Evolutionary conservation across 2,329 filamentous ascomycete genomes (phyloP).

Genomic region (Trichoderma sp.): DNA sequence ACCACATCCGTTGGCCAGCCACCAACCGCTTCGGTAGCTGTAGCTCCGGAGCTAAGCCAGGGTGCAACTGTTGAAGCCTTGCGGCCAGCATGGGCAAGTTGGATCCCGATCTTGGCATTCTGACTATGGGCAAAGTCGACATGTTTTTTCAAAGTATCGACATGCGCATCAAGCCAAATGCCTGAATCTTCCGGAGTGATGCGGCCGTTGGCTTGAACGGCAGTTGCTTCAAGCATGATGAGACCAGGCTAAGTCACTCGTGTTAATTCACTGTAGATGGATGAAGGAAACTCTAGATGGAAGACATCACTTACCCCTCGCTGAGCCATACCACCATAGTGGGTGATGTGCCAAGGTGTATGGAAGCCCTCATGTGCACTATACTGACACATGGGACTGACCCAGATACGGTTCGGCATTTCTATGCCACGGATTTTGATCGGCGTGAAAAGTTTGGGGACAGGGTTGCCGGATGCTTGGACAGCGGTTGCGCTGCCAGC

Average conservation of each 20-base stretch:
- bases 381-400: slow-evolving; percentile 48
- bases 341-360: slow-evolving; percentile 68
- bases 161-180: slow-evolving; percentile 70
- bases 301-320: slow-evolving; percentile 45
- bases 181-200: slow-evolving; percentile 69
- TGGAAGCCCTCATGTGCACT: slow-evolving; percentile 52
- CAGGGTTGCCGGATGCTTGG: neutral
- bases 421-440: slow-evolving; percentile 44
- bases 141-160: slow-evolving; percentile 56
- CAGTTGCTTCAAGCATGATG: slow-evolving; percentile 65
- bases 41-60: slow-evolving; percentile 60
- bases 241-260: slow-evolving; percentile 47
- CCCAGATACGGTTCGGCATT: slow-evolving; percentile 45
- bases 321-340: slow-evolving; percentile 68
- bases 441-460: slow-evolving; percentile 47
- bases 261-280: neutral
- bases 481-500: slow-evolving; percentile 35
- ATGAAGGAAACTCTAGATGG: neutral
- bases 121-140: slow-evolving; percentile 60
- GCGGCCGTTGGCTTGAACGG: slow-evolving; percentile 62
- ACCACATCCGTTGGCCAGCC: slow-evolving; percentile 53
- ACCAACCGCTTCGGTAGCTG: slow-evolving; percentile 38
- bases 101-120: slow-evolving; percentile 66
- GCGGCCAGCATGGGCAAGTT: slow-evolving; percentile 72
- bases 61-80: slow-evolving; percentile 57